Evolutionary conservation across 164 flowering plant genomes (phyloP), one percentile per base, ranked within the genome.

Genomic region (Protea cynaroides): DNA sequence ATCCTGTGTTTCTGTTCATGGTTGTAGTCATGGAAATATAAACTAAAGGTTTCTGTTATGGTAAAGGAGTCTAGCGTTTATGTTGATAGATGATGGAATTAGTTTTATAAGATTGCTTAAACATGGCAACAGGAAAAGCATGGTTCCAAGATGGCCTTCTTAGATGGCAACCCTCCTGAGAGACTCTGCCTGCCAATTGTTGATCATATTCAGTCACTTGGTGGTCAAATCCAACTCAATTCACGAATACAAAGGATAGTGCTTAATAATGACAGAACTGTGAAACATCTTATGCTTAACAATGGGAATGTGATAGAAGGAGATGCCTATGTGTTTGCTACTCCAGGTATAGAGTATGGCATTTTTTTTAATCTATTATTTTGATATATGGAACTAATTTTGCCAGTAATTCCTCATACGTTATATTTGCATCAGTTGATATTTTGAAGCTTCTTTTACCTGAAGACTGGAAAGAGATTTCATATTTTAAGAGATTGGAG

Each of bases 81-180:
- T 38, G 38, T 24, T 25, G 43, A 25, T 23, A 64, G 23, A 23
- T 13, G 25, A 59, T 40, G 38, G 13, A 18, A 14, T 44, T 21
- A 15, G 1, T 43, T 67, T 57, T 60, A 51, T 25, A 50, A 13
- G 47, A 63, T 52, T 43, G 7, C 44, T 25, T 8, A 21, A 58
- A 18, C 58, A 56, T 58, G 23, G 71, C 59, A 63, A 74, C 82
- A 94, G 99, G 99, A 94, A 77, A 94, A 86, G 67, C 84, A 92
- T 72, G 99, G 99, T 38, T 94, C 99, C 12, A 94, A 94, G 85
- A 94, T 94, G 99, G 99, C 99, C 23, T 94, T 94, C 69, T 78
- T 94, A 62, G 99, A 94, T 86, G 99, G 99, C 46, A 89, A 83
- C 67, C 99, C 99, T 63, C 97, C 99, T 8, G 97, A 92, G 79